These are phyloP conservation scores for Backusella psychrophila DNA, from an alignment of 192 early-diverging fungal genomes.

Conservation along the genomic window DNA sequence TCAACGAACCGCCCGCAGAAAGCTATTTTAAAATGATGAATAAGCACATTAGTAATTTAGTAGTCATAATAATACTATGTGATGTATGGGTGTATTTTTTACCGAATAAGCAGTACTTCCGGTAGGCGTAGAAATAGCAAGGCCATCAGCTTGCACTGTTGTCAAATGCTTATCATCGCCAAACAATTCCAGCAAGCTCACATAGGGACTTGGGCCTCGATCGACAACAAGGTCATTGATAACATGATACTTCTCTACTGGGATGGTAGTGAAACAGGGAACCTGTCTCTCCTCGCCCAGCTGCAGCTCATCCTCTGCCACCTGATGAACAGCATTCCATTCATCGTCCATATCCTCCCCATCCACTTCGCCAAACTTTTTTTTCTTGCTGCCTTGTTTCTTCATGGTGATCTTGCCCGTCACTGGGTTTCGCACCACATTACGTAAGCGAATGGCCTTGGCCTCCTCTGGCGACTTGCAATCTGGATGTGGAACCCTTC, in stretches of 20 bases:
- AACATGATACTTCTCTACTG: conserved; percentile 82
- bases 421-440: conserved; percentile 25
- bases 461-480: not conserved
- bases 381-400: not conserved
- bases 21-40: conserved; percentile 40
- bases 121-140: conserved; percentile 93
- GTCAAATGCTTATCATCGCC: conserved; percentile 86
- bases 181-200: conserved; percentile 84
- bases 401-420: conserved; percentile 33
- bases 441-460: conserved; percentile 15
- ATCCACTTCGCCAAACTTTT: conserved; percentile 37
- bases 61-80: too few species aligned
- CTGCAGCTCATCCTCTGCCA: not conserved
- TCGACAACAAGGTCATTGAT: conserved; percentile 96
- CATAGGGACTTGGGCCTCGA: conserved; percentile 89
- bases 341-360: conserved; percentile 21
- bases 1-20: conserved; percentile 92
- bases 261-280: conserved; percentile 55
- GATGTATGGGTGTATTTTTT: not conserved
- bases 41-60: not conserved
- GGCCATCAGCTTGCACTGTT: conserved; percentile 94
- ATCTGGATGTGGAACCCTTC: conserved; percentile 41
- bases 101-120: conserved; percentile 84
- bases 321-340: not conserved
- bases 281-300: conserved; percentile 36